A percentile compares a stretch with the other conserved stretches of the same genome.
Evolutionary conservation across 2,329 filamentous ascomycete species (phyloP).

Genomic region (Neonectria punicea): DNA sequence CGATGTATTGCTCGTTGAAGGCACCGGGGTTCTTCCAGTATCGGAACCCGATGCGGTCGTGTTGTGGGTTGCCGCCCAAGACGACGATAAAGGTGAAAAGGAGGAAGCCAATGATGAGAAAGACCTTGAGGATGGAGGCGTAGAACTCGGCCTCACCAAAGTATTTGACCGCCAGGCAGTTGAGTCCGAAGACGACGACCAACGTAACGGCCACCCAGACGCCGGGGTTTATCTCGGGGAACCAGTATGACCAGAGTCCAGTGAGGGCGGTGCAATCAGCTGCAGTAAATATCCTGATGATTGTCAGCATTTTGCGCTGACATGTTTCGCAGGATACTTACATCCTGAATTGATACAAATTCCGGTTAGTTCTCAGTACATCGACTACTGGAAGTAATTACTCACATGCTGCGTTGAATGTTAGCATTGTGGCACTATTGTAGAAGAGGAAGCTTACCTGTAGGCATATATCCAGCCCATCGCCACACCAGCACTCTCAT

Average conservation of each 20-base stretch:
- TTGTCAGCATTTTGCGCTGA: not conserved
- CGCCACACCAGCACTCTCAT: constrained; percentile 8
- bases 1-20: constrained; percentile 4
- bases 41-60: constrained; percentile 18
- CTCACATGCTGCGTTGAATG: constrained; percentile 4
- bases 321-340: not conserved
- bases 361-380: no score
- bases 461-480: constrained; percentile 18
- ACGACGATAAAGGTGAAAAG: constrained; percentile 15
- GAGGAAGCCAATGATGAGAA: constrained; percentile 17
- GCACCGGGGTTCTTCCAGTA: constrained; percentile 21
- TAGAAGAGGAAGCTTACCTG: not conserved
- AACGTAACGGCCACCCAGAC: constrained; percentile 10
- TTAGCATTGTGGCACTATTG: not conserved
- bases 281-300: constrained; percentile 11
- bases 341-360: no score
- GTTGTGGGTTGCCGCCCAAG: constrained; percentile 2
- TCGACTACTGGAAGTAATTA: not conserved
- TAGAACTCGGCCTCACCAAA: constrained; percentile 19
- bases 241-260: constrained; percentile 14
- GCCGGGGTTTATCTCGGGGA: constrained; percentile 6
- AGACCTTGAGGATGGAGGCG: constrained; percentile 11
- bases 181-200: constrained; percentile 3
- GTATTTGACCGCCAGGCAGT: constrained; percentile 11
- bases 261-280: constrained; percentile 15